Base-by-base conservation (phyloP, 2,329 filamentous ascomycete genomes). In the Aureobasidium sp. region DNA sequence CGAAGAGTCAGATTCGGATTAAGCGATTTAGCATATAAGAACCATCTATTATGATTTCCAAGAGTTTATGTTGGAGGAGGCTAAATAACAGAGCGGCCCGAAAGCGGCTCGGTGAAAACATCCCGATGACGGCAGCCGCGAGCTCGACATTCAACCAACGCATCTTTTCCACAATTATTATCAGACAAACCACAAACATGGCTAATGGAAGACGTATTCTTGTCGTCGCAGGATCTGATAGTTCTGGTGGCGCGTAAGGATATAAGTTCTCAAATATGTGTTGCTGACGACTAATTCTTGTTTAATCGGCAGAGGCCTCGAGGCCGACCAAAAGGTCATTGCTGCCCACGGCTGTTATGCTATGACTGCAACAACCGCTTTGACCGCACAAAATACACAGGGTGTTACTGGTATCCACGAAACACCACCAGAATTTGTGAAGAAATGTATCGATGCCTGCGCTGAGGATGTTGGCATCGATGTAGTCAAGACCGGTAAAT, bases 251-350 rank as follows among this genome's bases (percentile, higher is more conserved):
- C 78, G 91, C 91, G 89, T 89, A 79, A 77, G 86, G 15, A 42
- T 48, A 34, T 8, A 39, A 16, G 6, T 8, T 11, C 21, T 15
- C 16, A 57, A 27, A 41, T 50, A 29, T 39, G 11, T 48, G 10
- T 34, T 53, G 53, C 37, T n/a, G 21, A 39, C 37, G 50, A 65
- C 65, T 63, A 52, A 68, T 64, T 54, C 15, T n/a, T 62, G 59
- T 42, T 13, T 15, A 63, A 48, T 52, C 39, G 27, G 39, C 32
- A 96, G 92, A 61, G 94, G 93, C 57, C 84, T 99, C 37, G 93
- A 99, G 75, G 94, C 93, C 42, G 93, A 97, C 73, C 92, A 97
- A 71, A 96, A 96, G 73, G 91, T 96, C 64, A 88, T 96, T 64
- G 89, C 91, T 48, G 90, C 90, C 21, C 91, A 97, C 82, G 87